Evolutionary conservation across 495 filamentous ascomycete species (phyloP).

Genomic region (Tuber microsphaerosporum): DNA sequence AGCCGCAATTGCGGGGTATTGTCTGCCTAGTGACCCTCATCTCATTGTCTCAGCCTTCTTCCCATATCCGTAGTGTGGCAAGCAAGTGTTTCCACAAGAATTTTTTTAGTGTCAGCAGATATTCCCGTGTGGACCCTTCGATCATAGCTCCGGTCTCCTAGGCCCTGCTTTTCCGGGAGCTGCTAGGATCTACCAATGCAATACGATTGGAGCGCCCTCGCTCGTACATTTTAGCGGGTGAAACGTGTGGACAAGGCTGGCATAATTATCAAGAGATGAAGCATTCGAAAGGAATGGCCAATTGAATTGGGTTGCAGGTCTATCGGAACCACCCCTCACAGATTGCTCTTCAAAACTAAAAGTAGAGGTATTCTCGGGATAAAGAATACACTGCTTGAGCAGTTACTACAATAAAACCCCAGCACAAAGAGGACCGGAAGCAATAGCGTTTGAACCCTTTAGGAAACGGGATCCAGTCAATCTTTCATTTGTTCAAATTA

Average conservation of each 20-base stretch:
- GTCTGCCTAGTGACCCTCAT: not conserved
- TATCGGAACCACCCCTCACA: not conserved
- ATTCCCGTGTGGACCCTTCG: not conserved
- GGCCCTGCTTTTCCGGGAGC: not conserved
- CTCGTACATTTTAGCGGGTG: not conserved
- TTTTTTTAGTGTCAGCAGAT: not conserved
- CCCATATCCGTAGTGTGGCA: not conserved
- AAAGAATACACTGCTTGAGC: not conserved
- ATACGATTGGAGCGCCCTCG: not conserved
- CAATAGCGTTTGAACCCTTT: not conserved
- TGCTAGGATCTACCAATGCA: not conserved
- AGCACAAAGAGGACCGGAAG: not conserved
- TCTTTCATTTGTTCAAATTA: not conserved
- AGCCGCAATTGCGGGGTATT: not conserved
- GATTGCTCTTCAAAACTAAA: not conserved
- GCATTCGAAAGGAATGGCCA: not conserved
- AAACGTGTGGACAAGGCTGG: not conserved
- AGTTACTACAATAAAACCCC: not conserved
- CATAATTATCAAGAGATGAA: not conserved
- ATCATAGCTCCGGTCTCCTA: not conserved
- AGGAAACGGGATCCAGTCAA: not conserved
- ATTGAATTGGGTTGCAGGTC: not conserved
- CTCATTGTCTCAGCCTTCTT: not conserved
- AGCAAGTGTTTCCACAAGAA: not conserved
- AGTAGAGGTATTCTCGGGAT: not conserved